Percentiles rank a stretch among this genome's conserved stretches.
Evolutionary conservation across 2,329 filamentous ascomycete species (phyloP).

Genomic region (Colletotrichum trifolii): DNA sequence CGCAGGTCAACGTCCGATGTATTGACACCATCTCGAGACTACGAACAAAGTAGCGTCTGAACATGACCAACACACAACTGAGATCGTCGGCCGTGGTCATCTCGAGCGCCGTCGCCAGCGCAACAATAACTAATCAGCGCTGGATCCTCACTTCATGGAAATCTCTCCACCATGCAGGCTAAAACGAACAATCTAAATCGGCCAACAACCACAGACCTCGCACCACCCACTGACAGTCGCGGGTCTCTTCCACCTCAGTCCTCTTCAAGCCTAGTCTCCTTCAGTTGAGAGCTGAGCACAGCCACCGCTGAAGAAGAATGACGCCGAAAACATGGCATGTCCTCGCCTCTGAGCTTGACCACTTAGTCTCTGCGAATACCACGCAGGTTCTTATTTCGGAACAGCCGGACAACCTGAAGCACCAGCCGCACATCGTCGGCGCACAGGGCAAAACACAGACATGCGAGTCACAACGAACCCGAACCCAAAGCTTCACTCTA

Average conservation of each 20-base stretch:
- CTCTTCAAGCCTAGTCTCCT: constrained; percentile 9
- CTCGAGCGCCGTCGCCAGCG: too few species aligned
- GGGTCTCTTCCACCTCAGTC: constrained; percentile 11
- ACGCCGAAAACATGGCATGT: background rate
- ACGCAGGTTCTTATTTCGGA: too few species aligned
- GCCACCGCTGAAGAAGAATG: constrained; percentile 27
- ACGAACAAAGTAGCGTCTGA: too few species aligned
- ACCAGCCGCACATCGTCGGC: constrained; percentile 6
- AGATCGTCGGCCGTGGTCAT: background rate
- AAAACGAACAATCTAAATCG: constrained; percentile 25
- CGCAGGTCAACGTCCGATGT: too few species aligned
- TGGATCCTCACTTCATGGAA: too few species aligned
- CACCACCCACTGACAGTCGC: constrained; percentile 18
- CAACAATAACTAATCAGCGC: too few species aligned
- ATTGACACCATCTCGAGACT: too few species aligned
- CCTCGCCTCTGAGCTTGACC: too few species aligned
- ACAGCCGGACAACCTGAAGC: constrained; percentile 12
- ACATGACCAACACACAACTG: background rate
- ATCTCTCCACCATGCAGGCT: constrained; percentile 22
- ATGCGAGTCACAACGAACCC: constrained; percentile 8
- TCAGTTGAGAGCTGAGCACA: constrained; percentile 23
- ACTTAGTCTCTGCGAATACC: background rate
- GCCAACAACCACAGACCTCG: constrained; percentile 21
- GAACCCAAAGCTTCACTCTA: constrained; percentile 15
- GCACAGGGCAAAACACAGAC: constrained; percentile 1